Evolutionary conservation across 768 basidiomycete species (phyloP).

Genomic region (Suillus weaverae): DNA sequence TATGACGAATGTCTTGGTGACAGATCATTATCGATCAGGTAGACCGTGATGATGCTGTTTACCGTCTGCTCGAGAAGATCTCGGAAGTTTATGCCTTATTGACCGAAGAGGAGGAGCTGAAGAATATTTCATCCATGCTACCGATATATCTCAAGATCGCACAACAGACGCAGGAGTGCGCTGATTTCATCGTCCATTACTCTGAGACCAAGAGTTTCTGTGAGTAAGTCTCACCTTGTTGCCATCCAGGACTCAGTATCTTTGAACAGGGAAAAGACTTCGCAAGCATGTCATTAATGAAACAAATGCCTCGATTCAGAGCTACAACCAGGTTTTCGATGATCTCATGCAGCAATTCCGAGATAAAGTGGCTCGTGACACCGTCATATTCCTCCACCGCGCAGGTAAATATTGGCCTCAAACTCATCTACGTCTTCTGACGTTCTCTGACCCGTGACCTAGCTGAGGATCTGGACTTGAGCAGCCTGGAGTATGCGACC

Average conservation of each 20-base stretch:
- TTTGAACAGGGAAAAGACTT: neutral
- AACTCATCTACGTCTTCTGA: neutral
- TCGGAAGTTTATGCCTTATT: constrained; percentile 9
- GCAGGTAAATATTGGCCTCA: neutral
- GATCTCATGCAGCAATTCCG: constrained; percentile 11
- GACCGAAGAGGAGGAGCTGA: neutral
- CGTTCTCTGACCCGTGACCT: neutral
- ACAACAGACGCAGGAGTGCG: constrained; percentile 10
- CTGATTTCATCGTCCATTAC: constrained; percentile 10
- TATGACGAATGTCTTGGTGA: neutral
- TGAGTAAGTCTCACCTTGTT: neutral
- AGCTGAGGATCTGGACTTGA: constrained; percentile 2
- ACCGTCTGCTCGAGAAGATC: constrained; percentile 7
- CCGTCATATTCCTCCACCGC: neutral
- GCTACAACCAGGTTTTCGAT: constrained; percentile 6
- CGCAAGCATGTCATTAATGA: neutral
- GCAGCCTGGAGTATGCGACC: neutral
- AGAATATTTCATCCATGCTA: constrained; percentile 1
- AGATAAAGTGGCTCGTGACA: constrained; percentile 8
- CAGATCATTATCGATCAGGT: constrained; percentile 6
- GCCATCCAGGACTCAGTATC: neutral
- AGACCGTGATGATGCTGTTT: constrained; percentile 4
- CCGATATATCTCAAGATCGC: constrained; percentile 3
- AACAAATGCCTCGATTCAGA: neutral
- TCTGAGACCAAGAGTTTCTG: constrained; percentile 12